Conservation (phyloP, 805 yeast species). For the Candida ortonii region DNA sequence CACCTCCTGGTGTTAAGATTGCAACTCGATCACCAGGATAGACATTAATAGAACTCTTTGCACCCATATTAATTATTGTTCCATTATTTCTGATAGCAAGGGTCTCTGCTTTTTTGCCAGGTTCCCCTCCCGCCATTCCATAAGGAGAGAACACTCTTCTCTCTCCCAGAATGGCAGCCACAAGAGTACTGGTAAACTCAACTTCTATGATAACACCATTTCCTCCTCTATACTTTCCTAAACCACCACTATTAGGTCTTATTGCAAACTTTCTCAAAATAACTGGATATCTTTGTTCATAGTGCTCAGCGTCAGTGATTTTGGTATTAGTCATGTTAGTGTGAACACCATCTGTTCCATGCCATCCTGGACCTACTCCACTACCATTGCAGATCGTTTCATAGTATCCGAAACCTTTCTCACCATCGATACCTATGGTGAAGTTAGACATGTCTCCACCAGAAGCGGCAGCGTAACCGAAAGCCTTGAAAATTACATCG, state of each 20-base stretch:
- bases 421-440: conserved; percentile 47
- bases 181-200: conserved; percentile 11
- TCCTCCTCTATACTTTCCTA: conserved; percentile 45
- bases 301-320: conserved; percentile 52
- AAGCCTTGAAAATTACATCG: conserved; percentile 51
- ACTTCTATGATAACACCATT: conserved; percentile 39
- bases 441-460: conserved; percentile 56
- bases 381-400: conserved; percentile 54
- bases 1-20: conserved; percentile 33
- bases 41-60: conserved; percentile 25
- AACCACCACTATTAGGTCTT: conserved; percentile 44
- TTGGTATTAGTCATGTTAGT: conserved; percentile 54
- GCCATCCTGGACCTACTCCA: conserved; percentile 48
- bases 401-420: conserved; percentile 47
- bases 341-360: conserved; percentile 47
- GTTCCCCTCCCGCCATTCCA: conserved; percentile 45
- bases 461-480: conserved; percentile 53
- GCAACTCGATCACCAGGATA: conserved; percentile 27
- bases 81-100: conserved; percentile 17
- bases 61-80: conserved; percentile 26
- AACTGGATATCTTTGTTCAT: conserved; percentile 50
- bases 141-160: conserved; percentile 44
- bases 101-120: conserved; percentile 39
- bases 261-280: conserved; percentile 42
- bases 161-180: conserved; percentile 36